Base-by-base conservation (phyloP, 495 filamentous ascomycete genomes). In the Peziza echinospora region DNA sequence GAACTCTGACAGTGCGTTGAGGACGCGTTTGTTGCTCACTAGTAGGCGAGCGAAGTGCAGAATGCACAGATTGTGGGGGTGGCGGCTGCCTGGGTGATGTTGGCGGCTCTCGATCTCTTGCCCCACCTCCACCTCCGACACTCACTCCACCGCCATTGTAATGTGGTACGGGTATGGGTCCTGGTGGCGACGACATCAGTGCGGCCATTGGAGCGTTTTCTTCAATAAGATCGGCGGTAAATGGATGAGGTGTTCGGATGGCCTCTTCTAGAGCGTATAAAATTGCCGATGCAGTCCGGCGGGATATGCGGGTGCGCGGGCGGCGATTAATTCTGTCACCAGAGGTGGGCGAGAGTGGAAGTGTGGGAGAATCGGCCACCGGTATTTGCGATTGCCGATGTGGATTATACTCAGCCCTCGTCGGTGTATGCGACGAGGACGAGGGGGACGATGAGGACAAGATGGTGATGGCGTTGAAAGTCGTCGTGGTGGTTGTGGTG, bases 241-340 rank as follows among this genome's bases (percentile, higher is more conserved):
- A 89, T 9, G 75, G 70, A 48, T 84, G 71, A 1, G 89, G 87
- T 30, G 75, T 73, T 43, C 86, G 78, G 43, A 94, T 70, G 41
- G 82, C 89, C 64, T 87, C 83, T 66, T 97, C 87, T 41, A 96
- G 75, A 5, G 84, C 74, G 70, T 77, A 93, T 50, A 84, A 78
- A 58, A 97, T 84, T 16, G 89, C 87, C 48, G 77, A 73, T 13
- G 76, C 72, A 24, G 77, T 81, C 41, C 73, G 68, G 17, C 68
- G 65, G 7, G 77, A 80, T 50, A 81, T 71, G 43, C 66, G 63
- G 26, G 49, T 49, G 21, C 49, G 44, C 44, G 43, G 30, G 19
- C 30, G 30, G 13, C 30, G 1, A 6, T 37, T 37, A 2, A 45
- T 46, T 53, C 46, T 23, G 17, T 50, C 48, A 24, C 41, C n/a